Conservation (phyloP, 768 basidiomycete species). For the Trametes cinnabarina region DNA sequence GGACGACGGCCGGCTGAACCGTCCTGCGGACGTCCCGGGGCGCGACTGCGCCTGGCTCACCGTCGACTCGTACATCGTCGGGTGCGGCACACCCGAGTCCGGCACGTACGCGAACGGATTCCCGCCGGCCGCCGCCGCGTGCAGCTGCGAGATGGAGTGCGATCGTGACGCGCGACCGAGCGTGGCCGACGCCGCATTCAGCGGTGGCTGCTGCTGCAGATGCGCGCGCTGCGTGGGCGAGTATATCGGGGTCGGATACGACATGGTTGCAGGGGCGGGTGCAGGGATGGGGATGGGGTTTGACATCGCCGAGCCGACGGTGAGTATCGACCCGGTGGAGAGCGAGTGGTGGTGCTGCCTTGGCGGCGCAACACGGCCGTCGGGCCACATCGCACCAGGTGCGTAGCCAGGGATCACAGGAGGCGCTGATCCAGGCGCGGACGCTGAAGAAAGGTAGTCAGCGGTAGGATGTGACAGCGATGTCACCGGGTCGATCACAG, state of each 20-base stretch:
- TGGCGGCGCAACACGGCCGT: conserved; percentile 9
- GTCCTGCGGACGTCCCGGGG: conserved; percentile 28
- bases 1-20: conserved; percentile 27
- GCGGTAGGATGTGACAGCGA: conserved; percentile 14
- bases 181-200: conserved; percentile 21
- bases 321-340: conserved; percentile 19
- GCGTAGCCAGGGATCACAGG: conserved; percentile 13
- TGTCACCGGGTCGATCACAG: conserved; percentile 1
- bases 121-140: not conserved
- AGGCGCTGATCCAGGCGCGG: not conserved
- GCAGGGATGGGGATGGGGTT: conserved; percentile 12
- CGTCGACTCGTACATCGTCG: conserved; percentile 25
- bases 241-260: conserved; percentile 18
- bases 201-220: conserved; percentile 21
- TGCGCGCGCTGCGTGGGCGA: conserved; percentile 28
- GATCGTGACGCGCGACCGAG: conserved; percentile 31
- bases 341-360: conserved; percentile 25
- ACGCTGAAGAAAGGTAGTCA: not conserved
- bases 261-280: conserved; percentile 20
- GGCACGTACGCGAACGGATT: conserved; percentile 33
- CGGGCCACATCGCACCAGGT: conserved; percentile 17
- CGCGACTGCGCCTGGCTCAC: conserved; percentile 22
- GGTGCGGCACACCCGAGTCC: conserved; percentile 17
- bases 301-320: conserved; percentile 13
- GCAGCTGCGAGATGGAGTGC: conserved; percentile 31